These are phyloP conservation scores for Tillandsia fasciculata DNA, from an alignment of 176 grass and related monocot genomes.

Conservation along the genomic window DNA sequence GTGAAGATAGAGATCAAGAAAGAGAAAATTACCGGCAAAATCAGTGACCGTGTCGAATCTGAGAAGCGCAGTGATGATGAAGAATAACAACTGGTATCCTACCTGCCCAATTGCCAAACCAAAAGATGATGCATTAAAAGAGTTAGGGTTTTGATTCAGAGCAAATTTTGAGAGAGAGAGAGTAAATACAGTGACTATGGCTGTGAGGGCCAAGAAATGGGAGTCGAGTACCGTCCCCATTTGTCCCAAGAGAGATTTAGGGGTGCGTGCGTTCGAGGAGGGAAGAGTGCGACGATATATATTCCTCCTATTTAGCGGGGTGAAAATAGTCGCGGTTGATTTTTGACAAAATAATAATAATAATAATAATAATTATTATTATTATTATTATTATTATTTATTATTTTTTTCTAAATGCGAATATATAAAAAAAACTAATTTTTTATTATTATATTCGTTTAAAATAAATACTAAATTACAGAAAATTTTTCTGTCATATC, in stretches of 20 bases:
- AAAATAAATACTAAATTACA: too few species aligned
- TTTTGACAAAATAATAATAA: too few species aligned
- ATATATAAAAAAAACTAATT: too few species aligned
- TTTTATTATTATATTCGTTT: too few species aligned
- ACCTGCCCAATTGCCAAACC: conserved; percentile 32
- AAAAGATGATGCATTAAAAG: conserved; percentile 4
- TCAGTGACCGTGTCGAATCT: conserved; percentile 90
- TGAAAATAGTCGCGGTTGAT: too few species aligned
- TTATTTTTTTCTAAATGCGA: too few species aligned
- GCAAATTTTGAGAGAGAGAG: neutral
- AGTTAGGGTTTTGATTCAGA: neutral
- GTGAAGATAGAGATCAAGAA: neutral
- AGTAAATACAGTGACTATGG: conserved; percentile 66
- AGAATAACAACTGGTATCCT: conserved; percentile 88
- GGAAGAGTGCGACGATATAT: too few species aligned
- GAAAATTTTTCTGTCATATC: too few species aligned
- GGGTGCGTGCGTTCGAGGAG: neutral
- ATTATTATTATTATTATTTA: too few species aligned
- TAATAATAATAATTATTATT: too few species aligned
- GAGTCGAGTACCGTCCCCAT: conserved; percentile 91
- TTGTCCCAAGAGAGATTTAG: neutral
- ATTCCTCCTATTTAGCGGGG: too few species aligned
- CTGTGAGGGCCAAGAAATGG: conserved; percentile 83
- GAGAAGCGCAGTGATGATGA: conserved; percentile 84
- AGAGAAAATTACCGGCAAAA: conserved; percentile 58